Base-by-base conservation (phyloP, 139 green algal species). In the Yamagishiella unicocca region DNA sequence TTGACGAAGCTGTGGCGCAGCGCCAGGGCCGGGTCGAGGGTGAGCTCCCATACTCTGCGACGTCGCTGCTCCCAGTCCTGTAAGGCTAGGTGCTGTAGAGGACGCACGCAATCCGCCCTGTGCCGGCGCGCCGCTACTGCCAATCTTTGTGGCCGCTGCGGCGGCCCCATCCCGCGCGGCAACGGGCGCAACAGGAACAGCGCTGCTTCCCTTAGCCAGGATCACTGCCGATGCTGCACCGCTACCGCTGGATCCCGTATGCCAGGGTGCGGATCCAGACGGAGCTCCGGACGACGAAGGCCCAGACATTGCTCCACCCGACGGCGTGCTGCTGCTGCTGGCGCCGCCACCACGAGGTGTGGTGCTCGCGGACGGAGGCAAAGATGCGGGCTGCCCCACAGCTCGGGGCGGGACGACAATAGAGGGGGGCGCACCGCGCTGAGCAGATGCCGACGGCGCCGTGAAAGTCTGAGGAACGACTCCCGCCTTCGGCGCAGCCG, bases 291-390 rank as follows among this genome's bases (percentile, higher is more conserved):
- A 25, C 17, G 25, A 29, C n/a, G n/a, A n/a, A n/a, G n/a, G n/a
- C n/a, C n/a, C n/a, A n/a, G n/a, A n/a, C n/a, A 43, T 27, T 24
- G 72, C 43, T 12, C 72, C 42, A 42, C 43, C 42, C 29, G 58
- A 73, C 10, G 77, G 77, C 55, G 77, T 84, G 77, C 38, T 73
- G 55, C 38, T 68, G 27, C 27, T 42, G 38, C 77, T 84, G n/a
- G 40, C 10, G 1, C 29, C 25, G 8, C 4, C 22, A 21, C 55
- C 77, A 1, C 58, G 37, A 0, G 77, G 77, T 25, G 77, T 84
- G 7, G 38, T 84, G 58, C 58, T 84, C 0, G 37, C 42, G 1
- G 77, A 84, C 4, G 55, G 31, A 29, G 77, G 55, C 2, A 58
- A 27, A 0, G 77, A 84, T 12, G 40, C 19, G 8, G 79, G 25